Conservation (phyloP, 2,329 filamentous ascomycete species). For the Aspergillus niger region DNA sequence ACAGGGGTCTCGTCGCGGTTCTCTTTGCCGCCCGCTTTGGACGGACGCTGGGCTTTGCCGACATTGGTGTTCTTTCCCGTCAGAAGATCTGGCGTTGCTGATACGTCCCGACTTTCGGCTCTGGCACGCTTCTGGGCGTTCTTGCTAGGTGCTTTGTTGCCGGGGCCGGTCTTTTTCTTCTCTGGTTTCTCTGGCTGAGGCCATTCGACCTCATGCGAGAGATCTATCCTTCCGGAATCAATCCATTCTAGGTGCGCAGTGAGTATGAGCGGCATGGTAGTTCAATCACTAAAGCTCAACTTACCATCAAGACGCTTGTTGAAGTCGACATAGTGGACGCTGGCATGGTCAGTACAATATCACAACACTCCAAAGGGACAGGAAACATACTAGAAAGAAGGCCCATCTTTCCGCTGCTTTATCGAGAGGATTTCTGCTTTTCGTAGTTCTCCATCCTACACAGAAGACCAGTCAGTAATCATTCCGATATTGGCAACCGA, state of each 20-base stretch:
- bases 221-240: constrained; percentile 76
- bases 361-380: constrained; percentile 28
- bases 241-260: constrained; percentile 78
- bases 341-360: constrained; percentile 28
- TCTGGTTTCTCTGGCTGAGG: constrained; percentile 87
- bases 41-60: constrained; percentile 49
- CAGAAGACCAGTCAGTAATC: background rate
- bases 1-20: constrained; percentile 51
- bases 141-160: constrained; percentile 57
- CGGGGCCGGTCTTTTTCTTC: constrained; percentile 71
- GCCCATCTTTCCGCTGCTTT: constrained; percentile 81
- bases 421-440: constrained; percentile 97
- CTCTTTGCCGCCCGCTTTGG: constrained; percentile 62
- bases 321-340: constrained; percentile 96
- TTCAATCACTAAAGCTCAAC: constrained; percentile 8
- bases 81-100: constrained; percentile 56
- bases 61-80: constrained; percentile 53
- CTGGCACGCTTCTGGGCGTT: constrained; percentile 58
- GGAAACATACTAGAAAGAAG: constrained; percentile 75
- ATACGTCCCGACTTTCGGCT: constrained; percentile 56
- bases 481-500: background rate
- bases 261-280: constrained; percentile 14
- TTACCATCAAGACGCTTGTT: constrained; percentile 75
- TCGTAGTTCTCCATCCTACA: constrained; percentile 74
- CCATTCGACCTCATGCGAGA: constrained; percentile 92